Base-by-base conservation (phyloP, 2,329 filamentous ascomycete species). In the Aspergillus hiratsukae region DNA sequence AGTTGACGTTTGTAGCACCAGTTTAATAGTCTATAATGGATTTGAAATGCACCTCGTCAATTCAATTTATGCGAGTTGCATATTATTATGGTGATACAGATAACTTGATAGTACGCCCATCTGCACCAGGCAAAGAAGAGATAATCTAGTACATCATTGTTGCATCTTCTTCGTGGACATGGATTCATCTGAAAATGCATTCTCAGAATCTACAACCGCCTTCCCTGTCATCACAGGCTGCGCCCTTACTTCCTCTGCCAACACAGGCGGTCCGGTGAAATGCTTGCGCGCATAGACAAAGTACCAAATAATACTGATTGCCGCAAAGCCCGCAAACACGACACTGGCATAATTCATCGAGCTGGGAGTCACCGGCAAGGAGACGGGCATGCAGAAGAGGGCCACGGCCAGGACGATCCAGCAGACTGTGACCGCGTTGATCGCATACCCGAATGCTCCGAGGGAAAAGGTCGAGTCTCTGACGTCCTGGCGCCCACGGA, bases 331-430 rank as follows among this genome's bases (percentile, higher is more conserved):
- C 3, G 82, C 80, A 71, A 88, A 87, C 5, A 87, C 86, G 7
- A 84, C 85, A 19, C 80, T 83, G 2, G 85, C 85, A 66, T 87
- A 88, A 70, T 88, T 88, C 85, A 88, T 88, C 19, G 73, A 77
- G 11, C 69, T 71, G 3, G 84, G 69, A 10, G 78, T 76, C 3
- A 87, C 83, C 0, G 84, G 81, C 9, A 87, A 69, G 3, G 81
- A 79, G 5, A 83, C 81, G 2, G 85, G 89, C 87, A 92, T 89
- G 69, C 87, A 91, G 76, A 91, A 92, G 48, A 92, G 75, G 55
- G 89, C 81, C 17, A 90, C 81, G 1, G 87, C 82, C 19, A 92
- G 78, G 31, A 77, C 71, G 56, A 91, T 90, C 88, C 88, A 92
- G 41, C 77, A 72, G n/a, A 91, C 71, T 52, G 86, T 88, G 46